Conservation (phyloP, 768 basidiomycete species). For the Pisolithus tinctorius region DNA sequence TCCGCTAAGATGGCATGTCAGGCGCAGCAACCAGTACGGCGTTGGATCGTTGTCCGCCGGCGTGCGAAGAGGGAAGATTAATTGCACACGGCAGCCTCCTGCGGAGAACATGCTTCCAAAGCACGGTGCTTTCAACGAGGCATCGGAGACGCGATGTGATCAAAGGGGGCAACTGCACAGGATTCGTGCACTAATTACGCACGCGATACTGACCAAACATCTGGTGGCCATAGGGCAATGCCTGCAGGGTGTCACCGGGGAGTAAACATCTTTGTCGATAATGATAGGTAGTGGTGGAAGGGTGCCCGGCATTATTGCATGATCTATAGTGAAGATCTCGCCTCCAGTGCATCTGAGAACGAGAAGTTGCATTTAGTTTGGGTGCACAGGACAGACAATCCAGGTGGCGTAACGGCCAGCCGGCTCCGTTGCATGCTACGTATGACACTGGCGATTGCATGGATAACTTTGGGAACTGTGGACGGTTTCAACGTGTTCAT, state of each 20-base stretch:
- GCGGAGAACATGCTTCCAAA: constrained; percentile 9
- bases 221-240: not conserved
- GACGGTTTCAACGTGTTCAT: constrained; percentile 16
- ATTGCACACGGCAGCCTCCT: constrained; percentile 3
- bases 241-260: constrained; percentile 1
- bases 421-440: constrained; percentile 10
- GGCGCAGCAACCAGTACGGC: constrained; percentile 7
- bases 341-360: not conserved
- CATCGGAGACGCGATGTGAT: constrained; percentile 3
- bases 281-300: constrained; percentile 2
- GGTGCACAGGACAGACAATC: constrained; percentile 1
- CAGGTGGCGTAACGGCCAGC: constrained; percentile 7
- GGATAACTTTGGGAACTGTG: constrained; percentile 10
- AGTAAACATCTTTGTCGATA: constrained; percentile 1
- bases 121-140: constrained; percentile 12
- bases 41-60: constrained; percentile 2
- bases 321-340: constrained; percentile 2
- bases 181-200: constrained; percentile 3
- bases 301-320: not conserved
- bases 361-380: not conserved
- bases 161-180: constrained; percentile 10
- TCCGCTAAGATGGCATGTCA: constrained; percentile 2
- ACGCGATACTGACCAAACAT: not conserved
- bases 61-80: constrained; percentile 7
- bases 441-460: constrained; percentile 5